phyloP scores from a whole-genome alignment of 1,284 basidiomycete genomes.

The Meira nashicola region DNA sequence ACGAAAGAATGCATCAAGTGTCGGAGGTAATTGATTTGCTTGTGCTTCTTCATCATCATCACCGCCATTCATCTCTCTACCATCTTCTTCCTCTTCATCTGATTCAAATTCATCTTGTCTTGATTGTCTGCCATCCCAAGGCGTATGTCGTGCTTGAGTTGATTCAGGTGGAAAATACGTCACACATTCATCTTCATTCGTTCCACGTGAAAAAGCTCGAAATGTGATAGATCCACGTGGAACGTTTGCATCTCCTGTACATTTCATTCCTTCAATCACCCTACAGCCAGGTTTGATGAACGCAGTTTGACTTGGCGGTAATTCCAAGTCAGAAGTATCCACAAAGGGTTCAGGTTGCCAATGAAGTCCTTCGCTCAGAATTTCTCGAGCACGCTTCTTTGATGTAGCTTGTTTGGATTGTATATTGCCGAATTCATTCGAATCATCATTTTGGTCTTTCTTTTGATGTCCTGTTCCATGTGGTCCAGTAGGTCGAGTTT shows the following conservation, averaged over 20 bases:
- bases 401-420: background rate
- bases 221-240: constrained; percentile 33
- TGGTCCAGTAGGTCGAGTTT: background rate
- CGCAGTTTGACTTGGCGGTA: constrained; percentile 22
- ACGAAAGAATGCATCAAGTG: background rate
- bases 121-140: constrained; percentile 3
- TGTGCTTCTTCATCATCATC: constrained; percentile 17
- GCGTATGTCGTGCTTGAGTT: background rate
- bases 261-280: constrained; percentile 34
- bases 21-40: constrained; percentile 1
- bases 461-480: background rate
- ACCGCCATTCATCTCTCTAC: constrained; percentile 16
- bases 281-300: constrained; percentile 21
- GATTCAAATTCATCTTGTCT: constrained; percentile 4
- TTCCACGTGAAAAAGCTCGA: constrained; percentile 35
- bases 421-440: background rate
- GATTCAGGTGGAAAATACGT: background rate
- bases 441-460: background rate
- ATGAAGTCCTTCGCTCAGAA: background rate
- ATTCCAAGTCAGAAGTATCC: background rate
- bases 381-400: background rate
- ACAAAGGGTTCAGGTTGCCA: constrained; percentile 33
- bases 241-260: constrained; percentile 34
- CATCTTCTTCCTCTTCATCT: constrained; percentile 26
- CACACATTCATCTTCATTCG: constrained; percentile 17